Conservation (phyloP, 208 protist genomes). For the Endotrypanum monterogeii region DNA sequence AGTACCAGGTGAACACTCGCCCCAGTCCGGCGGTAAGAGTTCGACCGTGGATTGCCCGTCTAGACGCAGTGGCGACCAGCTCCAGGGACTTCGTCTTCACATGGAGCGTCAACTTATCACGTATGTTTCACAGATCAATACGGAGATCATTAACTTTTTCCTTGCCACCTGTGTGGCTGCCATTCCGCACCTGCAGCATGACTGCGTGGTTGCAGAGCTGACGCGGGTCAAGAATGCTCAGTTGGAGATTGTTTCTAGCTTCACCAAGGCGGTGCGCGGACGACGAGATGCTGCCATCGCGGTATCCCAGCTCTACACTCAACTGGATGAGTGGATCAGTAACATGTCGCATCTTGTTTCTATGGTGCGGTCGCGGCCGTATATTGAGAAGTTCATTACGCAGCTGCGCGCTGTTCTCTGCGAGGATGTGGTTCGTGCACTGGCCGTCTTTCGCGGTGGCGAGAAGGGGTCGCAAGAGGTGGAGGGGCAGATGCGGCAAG, state of each 20-base stretch:
- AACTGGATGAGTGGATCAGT: slow-evolving; percentile 21
- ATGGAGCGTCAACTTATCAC: slow-evolving; percentile 63
- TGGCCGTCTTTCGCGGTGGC: slow-evolving; percentile 28
- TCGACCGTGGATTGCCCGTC: too few species aligned
- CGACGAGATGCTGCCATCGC: slow-evolving; percentile 28
- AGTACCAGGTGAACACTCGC: not conserved
- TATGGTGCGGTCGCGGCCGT: slow-evolving; percentile 21
- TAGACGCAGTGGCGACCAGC: not conserved
- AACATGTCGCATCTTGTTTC: slow-evolving; percentile 33
- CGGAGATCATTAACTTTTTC: slow-evolving; percentile 85
- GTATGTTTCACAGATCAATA: slow-evolving; percentile 71
- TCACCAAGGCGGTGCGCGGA: slow-evolving; percentile 17
- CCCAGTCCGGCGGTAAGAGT: not conserved
- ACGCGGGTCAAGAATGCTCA: slow-evolving; percentile 16
- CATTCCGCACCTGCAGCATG: slow-evolving; percentile 30
- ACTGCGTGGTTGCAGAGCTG: slow-evolving; percentile 25
- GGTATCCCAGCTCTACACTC: slow-evolving; percentile 20
- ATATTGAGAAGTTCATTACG: slow-evolving; percentile 51
- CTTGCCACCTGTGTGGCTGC: slow-evolving; percentile 41
- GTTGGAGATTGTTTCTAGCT: slow-evolving; percentile 20
- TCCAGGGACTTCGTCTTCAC: slow-evolving; percentile 15
- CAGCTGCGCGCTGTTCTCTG: slow-evolving; percentile 65
- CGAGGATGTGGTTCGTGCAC: slow-evolving; percentile 73
- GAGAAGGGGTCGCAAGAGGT: too few species aligned
- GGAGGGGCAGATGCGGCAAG: not conserved